A percentile compares a stretch with the other conserved stretches of the same genome.
phyloP scores from a whole-genome alignment of 2,329 filamentous ascomycete species.

The Thielaviopsis euricoi region DNA sequence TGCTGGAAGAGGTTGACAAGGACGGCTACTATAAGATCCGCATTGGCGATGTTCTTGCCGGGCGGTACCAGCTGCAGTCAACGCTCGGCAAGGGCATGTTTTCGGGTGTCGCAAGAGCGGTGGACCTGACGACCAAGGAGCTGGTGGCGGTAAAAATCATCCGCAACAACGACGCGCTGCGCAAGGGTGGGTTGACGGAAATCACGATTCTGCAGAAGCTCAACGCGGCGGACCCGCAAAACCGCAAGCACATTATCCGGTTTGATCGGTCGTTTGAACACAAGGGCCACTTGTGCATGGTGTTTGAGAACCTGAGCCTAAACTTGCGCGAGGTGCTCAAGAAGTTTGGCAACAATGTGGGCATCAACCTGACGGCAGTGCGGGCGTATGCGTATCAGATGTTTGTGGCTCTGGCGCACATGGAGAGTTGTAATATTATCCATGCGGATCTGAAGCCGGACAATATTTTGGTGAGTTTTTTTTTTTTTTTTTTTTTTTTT shows the following conservation, averaged over 20 bases:
- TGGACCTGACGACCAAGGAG: constrained; percentile 56
- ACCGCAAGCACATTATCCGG: constrained; percentile 81
- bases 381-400: constrained; percentile 86
- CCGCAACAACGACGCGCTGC: constrained; percentile 83
- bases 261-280: constrained; percentile 82
- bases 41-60: constrained; percentile 75
- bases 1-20: constrained; percentile 83
- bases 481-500: background rate
- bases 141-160: constrained; percentile 96
- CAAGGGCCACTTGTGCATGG: constrained; percentile 89
- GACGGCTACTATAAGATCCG: constrained; percentile 96
- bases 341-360: constrained; percentile 88
- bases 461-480: constrained; percentile 59
- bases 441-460: constrained; percentile 96
- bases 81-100: constrained; percentile 90
- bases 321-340: constrained; percentile 88
- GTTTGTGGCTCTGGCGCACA: constrained; percentile 71
- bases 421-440: constrained; percentile 83
- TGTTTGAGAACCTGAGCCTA: constrained; percentile 87
- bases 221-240: constrained; percentile 68
- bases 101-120: constrained; percentile 81
- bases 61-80: constrained; percentile 76
- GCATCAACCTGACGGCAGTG: constrained; percentile 77
- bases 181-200: constrained; percentile 84
- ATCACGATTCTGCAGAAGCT: constrained; percentile 85